Evolutionary conservation across 345 rosid species (phyloP), one percentile per base, ranked within the genome.

Genomic region (Salix udensis): DNA sequence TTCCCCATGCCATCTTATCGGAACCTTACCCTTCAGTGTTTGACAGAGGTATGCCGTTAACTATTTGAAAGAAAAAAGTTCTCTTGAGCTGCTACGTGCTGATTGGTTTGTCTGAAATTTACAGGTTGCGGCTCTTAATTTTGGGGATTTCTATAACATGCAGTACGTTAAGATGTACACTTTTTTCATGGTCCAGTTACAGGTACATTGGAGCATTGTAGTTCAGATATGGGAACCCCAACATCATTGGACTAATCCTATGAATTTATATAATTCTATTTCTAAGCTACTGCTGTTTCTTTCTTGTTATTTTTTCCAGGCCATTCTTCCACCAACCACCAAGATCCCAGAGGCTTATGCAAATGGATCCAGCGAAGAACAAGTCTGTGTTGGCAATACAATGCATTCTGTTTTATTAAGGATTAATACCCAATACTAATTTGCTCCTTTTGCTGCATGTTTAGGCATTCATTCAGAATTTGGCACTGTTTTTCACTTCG

Each of bases 381-480:
- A 96, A 88, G 99, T 90, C 68, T 80, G 84, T 70, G 5, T 62
- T 71, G 50, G 74, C 31, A 6, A 24, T 65, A 0, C 36, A 21
- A 12, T 26, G 19, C 53, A 13, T 42, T 19, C 2, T 58, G 19
- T 65, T 46, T 4, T 30, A 24, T n/a, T 23, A 58, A 58, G 64
- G 64, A 58, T 58, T 58, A 58, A 58, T 58, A 13, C 24, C 24
- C 64, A 23, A 23, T n/a, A 10, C 64, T 58, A 23, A 58, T 10
- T 58, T 58, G 4, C 36, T 60, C 7, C 48, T 55, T 72, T 28
- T 79, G 61, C 23, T 75, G 72, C 76, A 76, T 68, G 69, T 76
- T 64, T 89, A 96, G 99, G 99, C 99, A 69, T 96, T 96, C 82
- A 94, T 94, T 82, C 99, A 96, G 92, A 96, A 96, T 75, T 81